Base-by-base conservation (phyloP, 768 basidiomycete species). In the Candolleomyces aberdarensis region DNA sequence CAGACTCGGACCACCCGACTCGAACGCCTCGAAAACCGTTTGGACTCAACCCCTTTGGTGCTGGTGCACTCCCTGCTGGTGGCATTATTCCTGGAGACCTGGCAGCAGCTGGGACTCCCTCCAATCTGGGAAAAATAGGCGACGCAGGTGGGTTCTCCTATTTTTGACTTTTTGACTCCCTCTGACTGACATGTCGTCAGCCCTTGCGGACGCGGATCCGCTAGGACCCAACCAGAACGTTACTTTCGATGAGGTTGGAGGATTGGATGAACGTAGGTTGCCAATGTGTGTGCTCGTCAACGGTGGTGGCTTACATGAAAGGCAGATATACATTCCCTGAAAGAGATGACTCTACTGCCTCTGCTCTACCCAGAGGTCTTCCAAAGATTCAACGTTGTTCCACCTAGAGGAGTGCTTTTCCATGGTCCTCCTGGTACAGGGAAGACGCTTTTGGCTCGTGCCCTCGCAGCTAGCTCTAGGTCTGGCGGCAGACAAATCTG, bases 401-500 rank as follows among this genome's bases (percentile, higher is more conserved):
- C 97, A 46, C 97, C 97, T 2, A 83, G 97, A 36, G 97, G 97
- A 54, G 97, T 99, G 0, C 77, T 99, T 20, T 97, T 99, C 75
- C 96, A 98, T 70, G 97, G 97, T 15, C 97, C 97, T 10, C 97
- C 97, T 0, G 97, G 97, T n/a, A 99, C 97, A 0, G 97, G 97
- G 50, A 96, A 96, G 75, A 99, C 97, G 0, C 80, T 99, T 0
- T 77, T 99, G 15, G 97, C 97, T 0, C 81, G 97, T 61, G 97
- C 97, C 3, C 80, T 99, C 6, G 96, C 97, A 1, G 92, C 96
- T 0, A 96, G 91, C 63, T 95, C 92, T 71, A 85, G 91, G 36
- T 87, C 89, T 0, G 87, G 91, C 40, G 94, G 93, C 46, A 88
- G 89, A 62, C 87, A 89, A 65, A 94, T 98, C 51, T 89, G 94